Percentiles rank a stretch among this genome's conserved stretches.
These are phyloP conservation scores for Ogataea henricii DNA, from an alignment of 805 yeast genomes.

Conservation along the genomic window DNA sequence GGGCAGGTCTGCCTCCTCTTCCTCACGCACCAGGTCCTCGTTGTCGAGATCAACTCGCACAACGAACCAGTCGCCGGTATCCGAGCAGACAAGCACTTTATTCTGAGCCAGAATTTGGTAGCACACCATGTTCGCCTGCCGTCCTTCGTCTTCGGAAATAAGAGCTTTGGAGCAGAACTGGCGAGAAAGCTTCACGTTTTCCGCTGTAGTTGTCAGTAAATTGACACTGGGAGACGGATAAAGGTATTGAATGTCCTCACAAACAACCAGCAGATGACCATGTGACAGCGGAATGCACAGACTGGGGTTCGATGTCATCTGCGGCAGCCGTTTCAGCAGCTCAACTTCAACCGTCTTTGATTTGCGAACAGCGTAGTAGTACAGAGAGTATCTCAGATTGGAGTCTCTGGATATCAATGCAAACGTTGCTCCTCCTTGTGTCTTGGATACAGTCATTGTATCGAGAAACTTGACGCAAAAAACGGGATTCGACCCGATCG, in stretches of 20 bases:
- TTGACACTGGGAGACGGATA: conserved; percentile 18
- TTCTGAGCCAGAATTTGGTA: conserved; percentile 7
- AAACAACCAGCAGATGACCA: conserved; percentile 21
- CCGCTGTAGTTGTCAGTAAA: conserved; percentile 1
- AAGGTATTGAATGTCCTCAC: conserved; percentile 21
- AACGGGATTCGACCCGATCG: conserved; percentile 20
- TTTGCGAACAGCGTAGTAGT: conserved; percentile 17
- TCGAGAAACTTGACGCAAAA: conserved; percentile 15
- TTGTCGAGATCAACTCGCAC: conserved; percentile 2
- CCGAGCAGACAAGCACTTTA: conserved; percentile 9
- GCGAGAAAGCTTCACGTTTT: conserved; percentile 4
- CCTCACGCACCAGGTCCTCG: conserved; percentile 8
- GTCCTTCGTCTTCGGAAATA: conserved; percentile 16
- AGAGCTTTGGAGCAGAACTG: conserved; percentile 12
- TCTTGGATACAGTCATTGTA: background rate
- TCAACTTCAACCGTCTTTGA: conserved; percentile 4
- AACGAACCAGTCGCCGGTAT: conserved; percentile 10
- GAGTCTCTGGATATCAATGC: conserved; percentile 21
- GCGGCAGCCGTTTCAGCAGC: conserved; percentile 11
- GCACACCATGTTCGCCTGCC: conserved; percentile 11
- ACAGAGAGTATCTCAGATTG: conserved; percentile 18
- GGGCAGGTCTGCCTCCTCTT: conserved; percentile 6
- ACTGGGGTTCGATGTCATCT: conserved; percentile 19
- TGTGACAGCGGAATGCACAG: conserved; percentile 17
- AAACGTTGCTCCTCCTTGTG: conserved; percentile 16